A percentile compares a stretch with the other conserved stretches of the same genome.
Conservation (phyloP, 2,329 filamentous ascomycete species). For the Alternaria ethzedia region DNA sequence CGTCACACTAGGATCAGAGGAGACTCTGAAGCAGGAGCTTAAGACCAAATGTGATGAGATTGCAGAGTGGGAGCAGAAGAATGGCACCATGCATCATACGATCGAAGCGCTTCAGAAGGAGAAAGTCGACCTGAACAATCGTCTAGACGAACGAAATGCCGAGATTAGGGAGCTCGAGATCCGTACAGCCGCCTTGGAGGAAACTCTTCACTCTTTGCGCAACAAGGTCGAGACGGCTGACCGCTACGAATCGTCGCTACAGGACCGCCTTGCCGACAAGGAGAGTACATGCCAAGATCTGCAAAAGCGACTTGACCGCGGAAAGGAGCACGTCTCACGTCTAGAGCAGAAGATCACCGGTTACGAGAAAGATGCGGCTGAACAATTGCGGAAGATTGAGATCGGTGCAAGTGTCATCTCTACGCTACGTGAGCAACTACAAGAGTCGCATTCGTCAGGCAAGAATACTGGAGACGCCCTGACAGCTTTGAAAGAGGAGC, state of each 20-base stretch:
- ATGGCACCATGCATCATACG: constrained; percentile 20
- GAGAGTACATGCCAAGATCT: constrained; percentile 23
- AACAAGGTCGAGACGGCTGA: constrained; percentile 28
- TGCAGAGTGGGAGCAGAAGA: constrained; percentile 28
- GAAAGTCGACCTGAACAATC: constrained; percentile 27
- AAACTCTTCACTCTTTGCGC: constrained; percentile 23
- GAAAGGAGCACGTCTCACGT: constrained; percentile 22
- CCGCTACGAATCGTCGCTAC: constrained; percentile 29
- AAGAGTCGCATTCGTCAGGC: constrained; percentile 26
- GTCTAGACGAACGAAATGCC: constrained; percentile 18
- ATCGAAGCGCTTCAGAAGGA: constrained; percentile 33
- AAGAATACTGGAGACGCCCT: constrained; percentile 32
- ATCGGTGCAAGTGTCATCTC: constrained; percentile 28
- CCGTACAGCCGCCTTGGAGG: constrained; percentile 28
- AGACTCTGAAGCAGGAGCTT: constrained; percentile 28
- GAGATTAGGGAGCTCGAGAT: constrained; percentile 34
- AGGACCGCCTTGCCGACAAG: constrained; percentile 28
- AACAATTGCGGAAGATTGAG: constrained; percentile 33
- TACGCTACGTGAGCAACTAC: constrained; percentile 32
- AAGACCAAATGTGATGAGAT: constrained; percentile 37
- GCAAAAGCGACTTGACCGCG: constrained; percentile 27
- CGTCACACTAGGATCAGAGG: constrained; percentile 24
- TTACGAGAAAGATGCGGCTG: constrained; percentile 29
- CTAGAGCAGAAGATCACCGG: constrained; percentile 32
- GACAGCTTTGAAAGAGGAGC: constrained; percentile 19